Percentiles rank a stretch among this genome's conserved stretches.
Conservation (phyloP, 2,329 filamentous ascomycete species). For the Botrytis pseudocinerea region DNA sequence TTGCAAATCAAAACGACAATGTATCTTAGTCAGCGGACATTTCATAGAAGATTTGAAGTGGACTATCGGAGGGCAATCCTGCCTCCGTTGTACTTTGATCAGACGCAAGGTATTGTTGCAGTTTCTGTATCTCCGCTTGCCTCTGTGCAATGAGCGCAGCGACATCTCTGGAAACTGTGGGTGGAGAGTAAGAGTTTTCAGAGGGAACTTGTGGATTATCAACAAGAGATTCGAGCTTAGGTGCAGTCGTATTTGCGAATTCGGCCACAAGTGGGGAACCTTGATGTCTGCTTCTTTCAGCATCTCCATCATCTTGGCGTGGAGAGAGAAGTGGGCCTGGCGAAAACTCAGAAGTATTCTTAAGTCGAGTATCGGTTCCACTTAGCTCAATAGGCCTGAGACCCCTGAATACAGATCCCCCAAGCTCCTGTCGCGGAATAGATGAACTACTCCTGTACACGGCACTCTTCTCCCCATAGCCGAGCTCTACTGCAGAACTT, state of each 20-base stretch:
- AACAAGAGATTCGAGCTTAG: background rate
- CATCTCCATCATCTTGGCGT: background rate
- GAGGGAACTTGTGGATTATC: background rate
- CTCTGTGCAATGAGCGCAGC: background rate
- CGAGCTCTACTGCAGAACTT: background rate
- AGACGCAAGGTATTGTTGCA: constrained; percentile 4
- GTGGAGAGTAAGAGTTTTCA: background rate
- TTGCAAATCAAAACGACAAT: background rate
- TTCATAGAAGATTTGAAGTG: constrained; percentile 1
- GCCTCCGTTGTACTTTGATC: background rate
- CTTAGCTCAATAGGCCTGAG: background rate
- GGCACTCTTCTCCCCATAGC: background rate
- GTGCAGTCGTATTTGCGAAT: background rate
- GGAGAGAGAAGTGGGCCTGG: background rate
- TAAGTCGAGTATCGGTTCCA: background rate
- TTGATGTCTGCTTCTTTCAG: background rate
- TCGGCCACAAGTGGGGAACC: background rate
- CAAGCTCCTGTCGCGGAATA: constrained; percentile 7
- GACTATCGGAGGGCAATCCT: background rate
- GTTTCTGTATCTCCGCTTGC: constrained; percentile 8
- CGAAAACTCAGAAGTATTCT: background rate
- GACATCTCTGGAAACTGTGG: background rate
- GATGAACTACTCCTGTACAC: background rate
- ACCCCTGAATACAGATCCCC: background rate
- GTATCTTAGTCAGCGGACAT: background rate